Percentiles rank a stretch among this genome's conserved stretches.
phyloP scores from a whole-genome alignment of 2,329 filamentous ascomycete species.

The Biscogniauxia sp. region DNA sequence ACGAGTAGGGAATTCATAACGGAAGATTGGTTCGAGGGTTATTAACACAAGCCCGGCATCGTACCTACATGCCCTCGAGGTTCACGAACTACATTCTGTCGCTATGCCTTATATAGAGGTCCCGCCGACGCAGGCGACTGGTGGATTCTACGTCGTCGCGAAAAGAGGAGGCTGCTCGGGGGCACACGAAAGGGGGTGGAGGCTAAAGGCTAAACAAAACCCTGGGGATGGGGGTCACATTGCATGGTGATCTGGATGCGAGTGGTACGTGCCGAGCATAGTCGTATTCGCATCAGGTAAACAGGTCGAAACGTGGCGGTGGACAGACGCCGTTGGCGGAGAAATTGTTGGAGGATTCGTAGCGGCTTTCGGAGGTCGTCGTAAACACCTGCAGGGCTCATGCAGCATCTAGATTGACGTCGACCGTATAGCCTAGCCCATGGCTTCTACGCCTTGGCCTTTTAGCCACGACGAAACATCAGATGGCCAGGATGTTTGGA shows the following conservation, averaged over 20 bases:
- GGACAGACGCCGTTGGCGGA: not conserved
- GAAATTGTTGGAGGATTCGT: not conserved
- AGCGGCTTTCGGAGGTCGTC: not conserved
- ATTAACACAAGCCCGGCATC: not conserved
- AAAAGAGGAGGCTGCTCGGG: not conserved
- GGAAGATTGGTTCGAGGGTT: not conserved
- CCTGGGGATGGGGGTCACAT: not conserved
- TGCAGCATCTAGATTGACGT: not conserved
- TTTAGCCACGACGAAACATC: not conserved
- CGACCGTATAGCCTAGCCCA: not conserved
- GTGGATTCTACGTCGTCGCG: not conserved
- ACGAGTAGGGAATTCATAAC: slow-evolving; percentile 16
- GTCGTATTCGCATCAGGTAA: not conserved
- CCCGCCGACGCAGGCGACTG: not conserved
- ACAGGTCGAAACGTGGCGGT: not conserved
- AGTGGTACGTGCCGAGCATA: not conserved
- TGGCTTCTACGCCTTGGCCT: not conserved
- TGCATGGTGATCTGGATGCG: not conserved
- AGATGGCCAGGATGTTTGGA: not conserved
- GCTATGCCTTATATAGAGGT: not conserved
- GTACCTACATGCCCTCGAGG: not conserved
- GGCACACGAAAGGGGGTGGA: not conserved
- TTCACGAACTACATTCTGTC: not conserved
- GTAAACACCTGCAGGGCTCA: not conserved
- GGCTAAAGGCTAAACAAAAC: not conserved